A percentile compares a stretch with the other conserved stretches of the same genome.
phyloP scores from a whole-genome alignment of 2,329 filamentous ascomycete genomes.

The Xylariaceae sp. region DNA sequence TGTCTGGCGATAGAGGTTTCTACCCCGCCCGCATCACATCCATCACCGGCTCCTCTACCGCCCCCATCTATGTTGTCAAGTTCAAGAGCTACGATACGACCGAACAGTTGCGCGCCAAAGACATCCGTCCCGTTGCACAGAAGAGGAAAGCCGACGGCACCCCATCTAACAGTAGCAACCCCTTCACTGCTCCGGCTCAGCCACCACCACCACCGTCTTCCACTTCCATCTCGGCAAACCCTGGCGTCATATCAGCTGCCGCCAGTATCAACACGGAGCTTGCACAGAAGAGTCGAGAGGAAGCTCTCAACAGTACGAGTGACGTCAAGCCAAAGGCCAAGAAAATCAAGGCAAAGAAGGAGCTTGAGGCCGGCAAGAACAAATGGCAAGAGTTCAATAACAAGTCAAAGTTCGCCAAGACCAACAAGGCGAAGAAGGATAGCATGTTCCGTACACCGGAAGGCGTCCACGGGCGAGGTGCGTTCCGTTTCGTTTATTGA shows the following conservation, averaged over 20 bases:
- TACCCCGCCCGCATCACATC: conserved; percentile 91
- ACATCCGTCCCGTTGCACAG: conserved; percentile 73
- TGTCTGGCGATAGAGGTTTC: conserved; percentile 80
- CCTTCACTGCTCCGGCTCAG: conserved; percentile 33
- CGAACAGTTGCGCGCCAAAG: conserved; percentile 74
- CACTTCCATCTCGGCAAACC: conserved; percentile 35
- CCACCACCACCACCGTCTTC: conserved; percentile 26
- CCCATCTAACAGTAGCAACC: conserved; percentile 44
- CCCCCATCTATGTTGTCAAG: conserved; percentile 88
- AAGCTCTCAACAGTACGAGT: conserved; percentile 55
- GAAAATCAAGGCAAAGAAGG: conserved; percentile 85
- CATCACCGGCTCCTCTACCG: conserved; percentile 85
- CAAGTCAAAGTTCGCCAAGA: conserved; percentile 66
- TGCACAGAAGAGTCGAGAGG: conserved; percentile 49
- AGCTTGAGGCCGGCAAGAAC: conserved; percentile 81
- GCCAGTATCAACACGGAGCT: conserved; percentile 53
- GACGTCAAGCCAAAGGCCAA: conserved; percentile 77
- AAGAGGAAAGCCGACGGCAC: conserved; percentile 84
- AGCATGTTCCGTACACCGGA: conserved; percentile 97
- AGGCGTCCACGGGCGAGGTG: conserved; percentile 79
- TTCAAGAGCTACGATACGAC: conserved; percentile 88
- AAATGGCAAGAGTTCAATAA: conserved; percentile 92
- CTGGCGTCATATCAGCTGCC: conserved; percentile 51
- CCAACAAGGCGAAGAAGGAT: conserved; percentile 65
- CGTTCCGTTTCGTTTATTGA: conserved; percentile 22